These are phyloP conservation scores for Suillus alpinus DNA, from an alignment of 768 basidiomycete species.

Conservation along the genomic window DNA sequence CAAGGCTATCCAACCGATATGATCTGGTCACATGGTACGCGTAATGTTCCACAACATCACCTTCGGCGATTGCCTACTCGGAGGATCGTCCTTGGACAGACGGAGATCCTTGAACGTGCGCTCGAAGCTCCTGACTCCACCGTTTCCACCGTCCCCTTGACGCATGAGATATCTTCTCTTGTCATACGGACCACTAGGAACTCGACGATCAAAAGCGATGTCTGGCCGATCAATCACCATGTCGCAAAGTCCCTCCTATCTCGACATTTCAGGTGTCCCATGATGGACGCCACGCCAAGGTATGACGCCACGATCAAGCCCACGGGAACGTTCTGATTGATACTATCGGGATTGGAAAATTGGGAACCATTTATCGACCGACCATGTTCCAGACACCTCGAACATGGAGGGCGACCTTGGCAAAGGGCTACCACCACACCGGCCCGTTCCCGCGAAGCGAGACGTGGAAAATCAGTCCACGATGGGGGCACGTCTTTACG, in stretches of 20 bases:
- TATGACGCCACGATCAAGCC: not conserved
- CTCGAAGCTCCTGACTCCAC: not conserved
- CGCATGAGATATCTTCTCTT: not conserved
- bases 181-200: not conserved
- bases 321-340: conserved; percentile 3
- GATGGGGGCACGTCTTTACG: not conserved
- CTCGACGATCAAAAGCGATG: not conserved
- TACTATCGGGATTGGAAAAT: not conserved
- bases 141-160: not conserved
- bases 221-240: not conserved
- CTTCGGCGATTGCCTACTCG: not conserved
- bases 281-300: not conserved
- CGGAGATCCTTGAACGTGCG: not conserved
- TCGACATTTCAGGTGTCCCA: not conserved
- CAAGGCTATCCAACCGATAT: not conserved
- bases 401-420: not conserved
- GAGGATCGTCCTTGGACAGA: too few relatives aligned
- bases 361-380: not conserved
- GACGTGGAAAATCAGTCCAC: not conserved
- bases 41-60: not conserved
- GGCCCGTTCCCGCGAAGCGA: not conserved
- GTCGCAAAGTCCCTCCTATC: not conserved
- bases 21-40: not conserved
- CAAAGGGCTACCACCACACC: not conserved
- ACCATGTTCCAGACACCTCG: not conserved